Evolutionary conservation across 352 stramenopile genomes (phyloP).

Genomic region (Blastocystis hominis): DNA sequence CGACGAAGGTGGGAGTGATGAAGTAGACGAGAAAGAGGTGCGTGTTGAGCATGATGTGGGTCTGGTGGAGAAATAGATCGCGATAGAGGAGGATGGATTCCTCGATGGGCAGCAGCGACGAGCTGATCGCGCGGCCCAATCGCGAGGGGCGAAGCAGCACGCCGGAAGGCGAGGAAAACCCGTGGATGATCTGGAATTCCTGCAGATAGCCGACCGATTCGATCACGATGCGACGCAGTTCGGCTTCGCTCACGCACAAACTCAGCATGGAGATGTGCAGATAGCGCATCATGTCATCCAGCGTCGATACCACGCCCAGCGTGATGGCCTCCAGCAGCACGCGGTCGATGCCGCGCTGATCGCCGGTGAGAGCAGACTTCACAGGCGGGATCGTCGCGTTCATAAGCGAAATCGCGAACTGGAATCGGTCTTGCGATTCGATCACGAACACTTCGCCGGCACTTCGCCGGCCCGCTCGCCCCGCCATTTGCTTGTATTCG

Average conservation of each 20-base stretch:
- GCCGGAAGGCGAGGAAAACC: not conserved
- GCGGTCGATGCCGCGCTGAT: not conserved
- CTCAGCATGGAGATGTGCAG: not conserved
- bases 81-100: conserved; percentile 16
- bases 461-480: conserved; percentile 59
- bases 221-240: not conserved
- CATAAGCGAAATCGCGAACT: not conserved
- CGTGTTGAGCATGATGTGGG: not conserved
- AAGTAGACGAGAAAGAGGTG: conserved; percentile 33
- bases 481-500: conserved; percentile 63
- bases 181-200: not conserved
- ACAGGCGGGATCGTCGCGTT: not conserved
- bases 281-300: not conserved
- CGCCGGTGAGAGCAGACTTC: not conserved
- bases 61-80: conserved; percentile 26
- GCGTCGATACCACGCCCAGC: not conserved
- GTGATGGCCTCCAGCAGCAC: not conserved
- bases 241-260: not conserved
- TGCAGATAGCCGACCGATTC: not conserved
- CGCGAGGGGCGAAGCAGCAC: not conserved
- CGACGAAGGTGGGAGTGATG: conserved; percentile 22
- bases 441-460: conserved; percentile 15
- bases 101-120: not conserved
- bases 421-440: not conserved
- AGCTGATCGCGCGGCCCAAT: conserved; percentile 17